These are phyloP conservation scores for Colletotrichum theobromicola DNA, from an alignment of 2,329 filamentous ascomycete species.

Conservation along the genomic window DNA sequence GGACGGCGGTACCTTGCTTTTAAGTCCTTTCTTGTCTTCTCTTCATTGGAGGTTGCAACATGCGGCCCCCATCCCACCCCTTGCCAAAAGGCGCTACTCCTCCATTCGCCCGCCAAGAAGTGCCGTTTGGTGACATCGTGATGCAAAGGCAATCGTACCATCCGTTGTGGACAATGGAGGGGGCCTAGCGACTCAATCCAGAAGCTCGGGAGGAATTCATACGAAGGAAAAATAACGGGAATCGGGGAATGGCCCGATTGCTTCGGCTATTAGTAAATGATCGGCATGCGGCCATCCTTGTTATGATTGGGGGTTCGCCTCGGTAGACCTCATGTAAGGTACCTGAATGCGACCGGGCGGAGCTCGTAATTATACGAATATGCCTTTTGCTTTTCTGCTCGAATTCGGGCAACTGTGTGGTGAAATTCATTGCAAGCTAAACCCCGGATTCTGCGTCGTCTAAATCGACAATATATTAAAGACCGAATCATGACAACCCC, in stretches of 20 bases:
- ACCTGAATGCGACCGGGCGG: background rate
- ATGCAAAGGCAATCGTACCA: background rate
- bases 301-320: background rate
- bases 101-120: background rate
- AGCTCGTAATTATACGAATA: background rate
- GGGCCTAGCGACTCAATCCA: background rate
- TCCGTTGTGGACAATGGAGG: background rate
- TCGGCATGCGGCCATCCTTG: background rate
- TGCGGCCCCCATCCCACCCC: background rate
- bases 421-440: background rate
- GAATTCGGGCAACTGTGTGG: background rate
- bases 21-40: background rate
- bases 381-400: background rate
- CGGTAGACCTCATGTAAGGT: background rate
- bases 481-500: background rate
- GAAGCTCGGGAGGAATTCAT: conserved; percentile 6
- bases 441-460: background rate
- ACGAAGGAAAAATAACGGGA: background rate
- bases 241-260: background rate
- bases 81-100: background rate
- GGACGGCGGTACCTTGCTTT: background rate
- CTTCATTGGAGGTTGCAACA: background rate
- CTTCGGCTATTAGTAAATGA: background rate
- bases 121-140: background rate
- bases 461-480: background rate